Percentiles rank a stretch among this genome's conserved stretches.
These are phyloP conservation scores for Emericellopsis terricola DNA, from an alignment of 495 filamentous ascomycete species.

Conservation along the genomic window DNA sequence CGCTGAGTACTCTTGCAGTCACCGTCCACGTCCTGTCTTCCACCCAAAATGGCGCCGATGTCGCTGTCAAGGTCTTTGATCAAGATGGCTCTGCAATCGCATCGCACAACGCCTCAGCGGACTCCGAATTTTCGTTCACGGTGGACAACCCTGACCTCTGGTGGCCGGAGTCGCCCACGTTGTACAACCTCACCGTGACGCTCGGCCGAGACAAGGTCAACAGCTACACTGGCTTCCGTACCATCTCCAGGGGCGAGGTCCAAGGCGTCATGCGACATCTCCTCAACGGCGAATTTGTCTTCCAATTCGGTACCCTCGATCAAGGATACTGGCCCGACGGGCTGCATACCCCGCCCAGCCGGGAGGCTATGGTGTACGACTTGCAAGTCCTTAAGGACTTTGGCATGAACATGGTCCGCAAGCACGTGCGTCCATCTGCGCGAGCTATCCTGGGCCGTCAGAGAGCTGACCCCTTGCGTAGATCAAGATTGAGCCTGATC, in stretches of 20 bases:
- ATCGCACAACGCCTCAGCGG: constrained; percentile 14
- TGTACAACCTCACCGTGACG: constrained; percentile 43
- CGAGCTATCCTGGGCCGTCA: too few relatives aligned
- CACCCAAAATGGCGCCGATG: constrained; percentile 9
- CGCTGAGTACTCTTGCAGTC: constrained; percentile 7
- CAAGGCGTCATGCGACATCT: constrained; percentile 41
- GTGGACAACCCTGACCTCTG: constrained; percentile 32
- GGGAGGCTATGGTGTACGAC: constrained; percentile 49
- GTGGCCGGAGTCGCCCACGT: constrained; percentile 39
- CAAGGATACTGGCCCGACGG: constrained; percentile 58
- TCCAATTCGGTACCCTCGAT: constrained; percentile 48
- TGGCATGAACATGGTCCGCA: constrained; percentile 50
- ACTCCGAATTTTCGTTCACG: constrained; percentile 30
- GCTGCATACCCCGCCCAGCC: constrained; percentile 38
- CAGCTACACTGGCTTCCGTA: constrained; percentile 53
- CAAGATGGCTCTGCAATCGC: constrained; percentile 14
- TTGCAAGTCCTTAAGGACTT: constrained; percentile 38
- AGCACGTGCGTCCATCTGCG: constrained; percentile 44
- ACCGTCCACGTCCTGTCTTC: constrained; percentile 22
- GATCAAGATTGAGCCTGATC: constrained; percentile 49
- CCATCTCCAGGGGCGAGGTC: constrained; percentile 31
- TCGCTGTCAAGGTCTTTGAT: constrained; percentile 26
- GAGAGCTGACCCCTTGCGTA: too few relatives aligned
- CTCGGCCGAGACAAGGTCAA: constrained; percentile 33
- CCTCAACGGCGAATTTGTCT: constrained; percentile 45